Base-by-base conservation (phyloP, 441 rosid genomes). In the Erysimum cheiri region DNA sequence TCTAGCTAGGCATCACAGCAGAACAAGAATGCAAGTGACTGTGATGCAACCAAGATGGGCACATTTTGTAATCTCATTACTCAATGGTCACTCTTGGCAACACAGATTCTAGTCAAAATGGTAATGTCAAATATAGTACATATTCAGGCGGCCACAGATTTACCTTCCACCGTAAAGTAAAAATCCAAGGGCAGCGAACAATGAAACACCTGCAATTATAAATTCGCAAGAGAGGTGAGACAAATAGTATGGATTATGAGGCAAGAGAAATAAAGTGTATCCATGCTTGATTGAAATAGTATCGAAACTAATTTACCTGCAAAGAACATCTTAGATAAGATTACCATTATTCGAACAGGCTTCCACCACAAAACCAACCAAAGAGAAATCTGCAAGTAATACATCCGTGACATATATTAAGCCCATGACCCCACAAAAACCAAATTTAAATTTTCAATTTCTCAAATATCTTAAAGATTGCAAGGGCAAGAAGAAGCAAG, bases 101-200 rank as follows among this genome's bases (percentile, higher is more conserved):
- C 31, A 47, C 17, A 36, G 3, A 9, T 11, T 8, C 41, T 46
- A 26, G 17, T 60, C 3, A 29, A 60, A 29, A 8, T 19, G 17
- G 8, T 7, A 2, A 26, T 58, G 49, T 59, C 56, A 46, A 29
- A 55, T 31, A n/a, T 12, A 2, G 35, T 13, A 6, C 10, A 66
- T 40, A 49, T 32, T 36, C 29, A 57, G 33, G 26, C 4, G 15
- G 54, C 6, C 3, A 60, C 4, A 43, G 5, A 48, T 33, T 68
- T 85, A 92, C 98, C 98, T 90, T 83, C 98, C 98, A 48, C 98
- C 98, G 61, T 88, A 92, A 22, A 92, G 88, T 71, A 92, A 80
- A 74, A 92, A 92, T 17, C 93, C 98, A 60, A 92, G 85, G 52
- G 98, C 93, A 1, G 97, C 92, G 35, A 87, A 83, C 77, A 92